Conservation (phyloP, 352 stramenopile genomes). For the Phytophthora syringae region DNA sequence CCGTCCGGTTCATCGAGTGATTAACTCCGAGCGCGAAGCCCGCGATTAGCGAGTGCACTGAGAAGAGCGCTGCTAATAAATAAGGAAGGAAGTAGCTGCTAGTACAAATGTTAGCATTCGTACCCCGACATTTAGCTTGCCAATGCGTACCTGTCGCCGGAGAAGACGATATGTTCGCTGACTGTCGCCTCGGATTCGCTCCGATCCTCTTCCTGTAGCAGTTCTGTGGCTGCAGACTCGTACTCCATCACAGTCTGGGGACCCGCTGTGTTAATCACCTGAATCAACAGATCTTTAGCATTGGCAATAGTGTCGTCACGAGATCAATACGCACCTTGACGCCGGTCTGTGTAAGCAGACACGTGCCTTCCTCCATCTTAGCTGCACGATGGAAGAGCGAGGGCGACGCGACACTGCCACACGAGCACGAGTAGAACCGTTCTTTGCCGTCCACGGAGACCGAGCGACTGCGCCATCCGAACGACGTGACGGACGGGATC, state of each 20-base stretch:
- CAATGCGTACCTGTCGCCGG: constrained; percentile 42
- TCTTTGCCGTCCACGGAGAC: constrained; percentile 46
- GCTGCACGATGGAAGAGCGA: constrained; percentile 47
- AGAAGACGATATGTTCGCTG: constrained; percentile 73
- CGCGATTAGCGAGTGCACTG: constrained; percentile 69
- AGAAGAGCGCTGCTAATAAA: constrained; percentile 71
- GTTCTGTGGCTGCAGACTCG: constrained; percentile 22
- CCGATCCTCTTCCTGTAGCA: constrained; percentile 30
- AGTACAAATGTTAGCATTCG: constrained; percentile 12
- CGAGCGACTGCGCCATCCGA: constrained; percentile 48
- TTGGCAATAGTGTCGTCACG: too few relatives aligned
- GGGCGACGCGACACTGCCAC: constrained; percentile 30
- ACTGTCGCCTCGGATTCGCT: constrained; percentile 44
- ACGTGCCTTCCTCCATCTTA: constrained; percentile 47
- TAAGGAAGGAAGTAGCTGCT: constrained; percentile 58
- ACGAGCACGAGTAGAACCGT: constrained; percentile 42
- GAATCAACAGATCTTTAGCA: too few relatives aligned
- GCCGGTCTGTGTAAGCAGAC: constrained; percentile 40
- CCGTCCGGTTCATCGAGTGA: constrained; percentile 53
- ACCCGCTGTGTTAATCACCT: constrained; percentile 22
- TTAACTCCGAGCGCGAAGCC: constrained; percentile 71
- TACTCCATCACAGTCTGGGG: constrained; percentile 25
- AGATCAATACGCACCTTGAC: constrained; percentile 34
- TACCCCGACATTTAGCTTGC: neutral
- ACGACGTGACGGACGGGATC: constrained; percentile 60